These are phyloP conservation scores for Darksidea phi DNA, from an alignment of 495 filamentous ascomycete genomes.

Conservation along the genomic window DNA sequence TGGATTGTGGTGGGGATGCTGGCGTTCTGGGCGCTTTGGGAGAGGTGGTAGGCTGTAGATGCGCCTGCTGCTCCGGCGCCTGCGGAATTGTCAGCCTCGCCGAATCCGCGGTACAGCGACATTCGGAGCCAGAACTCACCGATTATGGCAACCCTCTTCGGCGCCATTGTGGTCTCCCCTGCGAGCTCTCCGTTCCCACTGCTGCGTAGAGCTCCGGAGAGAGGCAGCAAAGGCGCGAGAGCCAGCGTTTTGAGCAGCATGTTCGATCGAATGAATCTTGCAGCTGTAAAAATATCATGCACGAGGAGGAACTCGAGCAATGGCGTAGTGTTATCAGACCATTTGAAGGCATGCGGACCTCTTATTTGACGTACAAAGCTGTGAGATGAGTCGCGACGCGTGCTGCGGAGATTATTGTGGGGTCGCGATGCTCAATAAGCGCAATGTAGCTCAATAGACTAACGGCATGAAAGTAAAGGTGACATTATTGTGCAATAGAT, in stretches of 20 bases:
- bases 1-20: conserved; percentile 68
- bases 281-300: too few species aligned
- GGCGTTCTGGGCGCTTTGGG: conserved; percentile 60
- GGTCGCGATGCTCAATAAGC: too few species aligned
- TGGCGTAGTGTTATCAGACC: background rate
- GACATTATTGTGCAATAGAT: too few species aligned
- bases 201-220: background rate
- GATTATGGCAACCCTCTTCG: conserved; percentile 36
- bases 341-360: background rate
- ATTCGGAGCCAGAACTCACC: too few species aligned
- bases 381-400: too few species aligned
- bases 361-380: too few species aligned
- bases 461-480: too few species aligned
- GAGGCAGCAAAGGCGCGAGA: background rate
- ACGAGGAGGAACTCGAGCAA: too few species aligned
- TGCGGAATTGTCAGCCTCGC: conserved; percentile 42
- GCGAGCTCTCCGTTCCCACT: background rate
- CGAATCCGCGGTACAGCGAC: too few species aligned
- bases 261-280: background rate
- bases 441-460: too few species aligned
- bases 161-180: background rate
- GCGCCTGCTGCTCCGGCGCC: conserved; percentile 89
- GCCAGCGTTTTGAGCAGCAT: background rate
- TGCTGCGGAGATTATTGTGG: too few species aligned
- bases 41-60: conserved; percentile 80